Conservation (phyloP, 306 rosid genomes). For the Biancaea sappan region DNA sequence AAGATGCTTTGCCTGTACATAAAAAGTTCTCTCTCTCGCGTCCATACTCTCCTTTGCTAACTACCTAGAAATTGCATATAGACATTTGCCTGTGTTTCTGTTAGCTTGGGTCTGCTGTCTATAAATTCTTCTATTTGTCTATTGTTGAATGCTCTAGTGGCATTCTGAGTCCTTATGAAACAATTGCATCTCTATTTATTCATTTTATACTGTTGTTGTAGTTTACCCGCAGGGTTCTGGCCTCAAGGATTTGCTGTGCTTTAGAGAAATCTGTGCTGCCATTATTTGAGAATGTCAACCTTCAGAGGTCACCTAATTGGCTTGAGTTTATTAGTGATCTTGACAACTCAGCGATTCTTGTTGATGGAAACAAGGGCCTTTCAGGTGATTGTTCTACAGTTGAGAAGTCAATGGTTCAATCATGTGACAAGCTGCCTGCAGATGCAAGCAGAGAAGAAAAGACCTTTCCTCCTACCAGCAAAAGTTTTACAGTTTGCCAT, state of each 20-base stretch:
- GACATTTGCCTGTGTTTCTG: slow-evolving; percentile 3
- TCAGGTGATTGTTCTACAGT: slow-evolving; percentile 37
- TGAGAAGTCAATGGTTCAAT: slow-evolving; percentile 30
- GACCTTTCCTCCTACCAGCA: slow-evolving; percentile 27
- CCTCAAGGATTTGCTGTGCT: slow-evolving; percentile 66
- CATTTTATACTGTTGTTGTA: slow-evolving; percentile 51
- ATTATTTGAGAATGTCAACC: slow-evolving; percentile 42
- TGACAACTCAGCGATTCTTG: slow-evolving; percentile 39
- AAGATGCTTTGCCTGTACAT: slow-evolving; percentile 41
- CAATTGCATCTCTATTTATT: slow-evolving; percentile 24
- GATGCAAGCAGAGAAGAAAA: slow-evolving; percentile 41
- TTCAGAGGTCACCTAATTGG: slow-evolving; percentile 66
- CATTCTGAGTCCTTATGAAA: slow-evolving; percentile 15
- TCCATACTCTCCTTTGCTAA: neutral
- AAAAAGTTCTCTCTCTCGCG: neutral
- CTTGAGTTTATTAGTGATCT: slow-evolving; percentile 50
- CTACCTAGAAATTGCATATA: slow-evolving; percentile 6
- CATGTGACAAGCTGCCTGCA: slow-evolving; percentile 38
- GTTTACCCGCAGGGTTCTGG: slow-evolving; percentile 81
- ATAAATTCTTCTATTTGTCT: slow-evolving; percentile 17
- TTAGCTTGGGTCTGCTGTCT: slow-evolving; percentile 28
- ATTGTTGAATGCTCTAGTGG: slow-evolving; percentile 16
- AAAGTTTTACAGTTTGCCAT: slow-evolving; percentile 56
- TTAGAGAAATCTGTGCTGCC: slow-evolving; percentile 57
- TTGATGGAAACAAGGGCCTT: slow-evolving; percentile 35